Conservation (phyloP, 352 stramenopile species). For the Nothophytophthora sp. region DNA sequence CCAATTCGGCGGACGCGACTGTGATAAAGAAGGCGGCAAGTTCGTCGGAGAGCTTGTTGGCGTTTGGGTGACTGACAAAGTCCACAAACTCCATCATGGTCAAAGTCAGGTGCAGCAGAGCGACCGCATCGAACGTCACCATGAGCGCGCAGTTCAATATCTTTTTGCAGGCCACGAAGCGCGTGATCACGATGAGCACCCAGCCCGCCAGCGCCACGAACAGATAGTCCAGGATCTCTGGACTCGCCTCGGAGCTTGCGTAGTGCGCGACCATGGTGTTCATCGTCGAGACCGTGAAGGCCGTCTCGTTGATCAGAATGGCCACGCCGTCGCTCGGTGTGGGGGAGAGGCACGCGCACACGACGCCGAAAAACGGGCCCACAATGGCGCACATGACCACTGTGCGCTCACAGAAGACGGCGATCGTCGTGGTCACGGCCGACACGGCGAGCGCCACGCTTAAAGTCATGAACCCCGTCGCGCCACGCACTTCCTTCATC, state of each 20-base stretch:
- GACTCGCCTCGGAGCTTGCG: constrained; percentile 30
- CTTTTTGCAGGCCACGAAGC: constrained; percentile 59
- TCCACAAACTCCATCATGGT: constrained; percentile 69
- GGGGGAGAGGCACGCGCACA: constrained; percentile 48
- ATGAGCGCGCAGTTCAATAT: constrained; percentile 55
- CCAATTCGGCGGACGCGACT: constrained; percentile 33
- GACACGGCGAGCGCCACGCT: constrained; percentile 14
- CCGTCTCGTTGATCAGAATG: constrained; percentile 50
- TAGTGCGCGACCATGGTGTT: constrained; percentile 64
- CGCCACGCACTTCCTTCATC: constrained; percentile 17
- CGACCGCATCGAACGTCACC: constrained; percentile 55
- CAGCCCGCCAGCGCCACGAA: constrained; percentile 55
- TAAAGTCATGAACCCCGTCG: constrained; percentile 2
- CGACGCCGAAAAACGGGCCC: constrained; percentile 23
- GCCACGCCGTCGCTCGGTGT: constrained; percentile 37
- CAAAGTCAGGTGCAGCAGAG: constrained; percentile 50
- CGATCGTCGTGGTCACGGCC: constrained; percentile 7
- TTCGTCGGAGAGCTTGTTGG: constrained; percentile 29
- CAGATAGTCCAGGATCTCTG: constrained; percentile 57
- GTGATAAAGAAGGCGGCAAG: constrained; percentile 56
- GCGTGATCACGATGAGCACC: constrained; percentile 52
- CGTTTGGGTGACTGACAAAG: constrained; percentile 48
- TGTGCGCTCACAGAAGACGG: constrained; percentile 21
- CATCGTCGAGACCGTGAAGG: constrained; percentile 56
- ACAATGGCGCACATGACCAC: constrained; percentile 33